A percentile compares a stretch with the other conserved stretches of the same genome.
phyloP scores from a whole-genome alignment of 2,329 filamentous ascomycete genomes.

The Aureobasidium pullulans region DNA sequence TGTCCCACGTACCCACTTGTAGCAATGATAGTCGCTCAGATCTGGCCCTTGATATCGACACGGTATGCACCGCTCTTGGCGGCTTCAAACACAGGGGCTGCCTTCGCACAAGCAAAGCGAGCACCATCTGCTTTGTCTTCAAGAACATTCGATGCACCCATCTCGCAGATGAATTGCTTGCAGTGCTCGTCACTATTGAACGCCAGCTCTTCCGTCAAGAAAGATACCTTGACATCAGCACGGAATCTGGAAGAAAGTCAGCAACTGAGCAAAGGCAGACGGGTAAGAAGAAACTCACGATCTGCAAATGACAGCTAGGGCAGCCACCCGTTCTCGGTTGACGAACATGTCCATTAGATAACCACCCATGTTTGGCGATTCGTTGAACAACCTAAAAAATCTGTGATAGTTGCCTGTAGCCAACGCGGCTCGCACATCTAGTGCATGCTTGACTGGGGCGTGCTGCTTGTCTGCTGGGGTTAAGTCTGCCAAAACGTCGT shows the following conservation, averaged over 20 bases:
- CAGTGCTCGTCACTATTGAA: conserved; percentile 73
- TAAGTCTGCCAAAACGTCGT: conserved; percentile 98
- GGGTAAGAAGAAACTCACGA: conserved; percentile 57
- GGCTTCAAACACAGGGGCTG: conserved; percentile 63
- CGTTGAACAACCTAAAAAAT: conserved; percentile 93
- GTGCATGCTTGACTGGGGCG: conserved; percentile 76
- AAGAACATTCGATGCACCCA: conserved; percentile 67
- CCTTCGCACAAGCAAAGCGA: conserved; percentile 66
- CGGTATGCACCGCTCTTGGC: conserved; percentile 70
- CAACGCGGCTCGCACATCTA: conserved; percentile 83
- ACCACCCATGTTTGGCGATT: conserved; percentile 92
- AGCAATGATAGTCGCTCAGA: conserved; percentile 58
- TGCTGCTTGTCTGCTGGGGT: conserved; percentile 91
- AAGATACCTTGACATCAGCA: conserved; percentile 78
- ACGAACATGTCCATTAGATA: conserved; percentile 99
- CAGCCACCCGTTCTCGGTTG: conserved; percentile 81
- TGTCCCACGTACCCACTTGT: conserved; percentile 32
- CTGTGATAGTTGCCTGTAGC: conserved; percentile 94
- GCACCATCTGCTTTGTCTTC: conserved; percentile 63
- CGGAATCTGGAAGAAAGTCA: conserved; percentile 67
- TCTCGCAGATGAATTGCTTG: conserved; percentile 79
- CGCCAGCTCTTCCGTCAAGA: conserved; percentile 90
- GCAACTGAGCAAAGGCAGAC: not conserved
- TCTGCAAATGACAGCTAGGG: conserved; percentile 87
- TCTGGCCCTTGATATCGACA: conserved; percentile 97